These are phyloP conservation scores for Corynespora cassiicola DNA, from an alignment of 2,329 filamentous ascomycete genomes.

Conservation along the genomic window DNA sequence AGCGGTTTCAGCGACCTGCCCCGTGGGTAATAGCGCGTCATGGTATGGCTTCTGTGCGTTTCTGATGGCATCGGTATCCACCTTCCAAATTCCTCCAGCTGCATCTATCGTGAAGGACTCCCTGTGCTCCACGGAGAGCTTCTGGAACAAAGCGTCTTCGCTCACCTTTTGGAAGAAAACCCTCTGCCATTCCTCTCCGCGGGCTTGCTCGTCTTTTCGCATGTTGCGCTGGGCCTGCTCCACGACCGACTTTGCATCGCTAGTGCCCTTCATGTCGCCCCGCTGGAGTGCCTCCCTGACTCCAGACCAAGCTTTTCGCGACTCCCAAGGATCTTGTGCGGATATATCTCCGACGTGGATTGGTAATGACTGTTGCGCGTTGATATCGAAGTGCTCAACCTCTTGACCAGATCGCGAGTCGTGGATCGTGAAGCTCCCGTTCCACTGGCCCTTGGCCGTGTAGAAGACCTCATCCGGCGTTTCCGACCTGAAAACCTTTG, in stretches of 20 bases:
- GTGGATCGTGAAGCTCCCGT: slow-evolving; percentile 45
- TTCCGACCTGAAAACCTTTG: slow-evolving; percentile 44
- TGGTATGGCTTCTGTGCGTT: slow-evolving; percentile 35
- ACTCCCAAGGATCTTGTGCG: slow-evolving; percentile 55
- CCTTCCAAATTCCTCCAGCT: slow-evolving; percentile 40
- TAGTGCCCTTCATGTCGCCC: slow-evolving; percentile 50
- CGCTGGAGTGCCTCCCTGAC: slow-evolving; percentile 47
- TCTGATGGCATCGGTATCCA: slow-evolving; percentile 27
- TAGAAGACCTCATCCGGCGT: slow-evolving; percentile 43
- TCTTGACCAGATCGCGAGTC: slow-evolving; percentile 39
- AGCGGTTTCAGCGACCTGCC: slow-evolving; percentile 9
- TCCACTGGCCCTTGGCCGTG: slow-evolving; percentile 51
- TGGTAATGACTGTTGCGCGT: slow-evolving; percentile 21
- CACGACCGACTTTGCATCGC: slow-evolving; percentile 37
- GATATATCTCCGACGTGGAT: slow-evolving; percentile 35
- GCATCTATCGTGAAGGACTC: slow-evolving; percentile 29
- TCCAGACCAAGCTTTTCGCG: slow-evolving; percentile 50
- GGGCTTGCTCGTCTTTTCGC: slow-evolving; percentile 45
- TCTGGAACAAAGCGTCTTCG: slow-evolving; percentile 32
- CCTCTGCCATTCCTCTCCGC: slow-evolving; percentile 45
- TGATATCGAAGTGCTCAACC: slow-evolving; percentile 46
- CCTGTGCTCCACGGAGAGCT: slow-evolving; percentile 23
- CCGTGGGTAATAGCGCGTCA: slow-evolving; percentile 32
- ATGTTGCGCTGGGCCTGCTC: slow-evolving; percentile 50
- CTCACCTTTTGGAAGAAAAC: slow-evolving; percentile 49